Conservation (phyloP, 2,329 filamentous ascomycete species). For the Chaetomium olivaceum region DNA sequence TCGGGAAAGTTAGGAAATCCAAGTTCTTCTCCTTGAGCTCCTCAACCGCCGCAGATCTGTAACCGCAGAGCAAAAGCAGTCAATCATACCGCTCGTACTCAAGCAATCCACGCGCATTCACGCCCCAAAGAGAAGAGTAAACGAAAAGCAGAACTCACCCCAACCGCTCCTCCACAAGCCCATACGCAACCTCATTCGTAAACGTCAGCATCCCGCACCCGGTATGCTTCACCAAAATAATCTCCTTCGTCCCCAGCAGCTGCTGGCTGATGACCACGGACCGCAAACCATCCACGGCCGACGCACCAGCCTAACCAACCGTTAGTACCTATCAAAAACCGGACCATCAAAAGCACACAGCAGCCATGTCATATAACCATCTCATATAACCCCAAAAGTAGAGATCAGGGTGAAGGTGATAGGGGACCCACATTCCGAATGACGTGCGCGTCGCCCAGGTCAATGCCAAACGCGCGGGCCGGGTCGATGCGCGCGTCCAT, state of each 20-base stretch:
- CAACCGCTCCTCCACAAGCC: constrained; percentile 60
- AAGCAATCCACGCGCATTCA: background rate
- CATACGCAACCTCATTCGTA: constrained; percentile 57
- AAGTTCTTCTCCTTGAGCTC: constrained; percentile 41
- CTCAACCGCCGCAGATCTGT: constrained; percentile 26
- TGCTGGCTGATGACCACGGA: constrained; percentile 79
- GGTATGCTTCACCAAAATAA: constrained; percentile 73
- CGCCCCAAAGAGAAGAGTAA: background rate
- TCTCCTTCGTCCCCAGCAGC: constrained; percentile 72
- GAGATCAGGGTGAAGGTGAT: too few relatives aligned
- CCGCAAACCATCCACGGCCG: constrained; percentile 67
- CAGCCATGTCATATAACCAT: too few relatives aligned
- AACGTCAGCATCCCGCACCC: constrained; percentile 76
- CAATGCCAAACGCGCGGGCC: constrained; percentile 66
- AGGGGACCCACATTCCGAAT: constrained; percentile 59
- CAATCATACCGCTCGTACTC: background rate
- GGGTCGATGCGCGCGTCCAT: constrained; percentile 80
- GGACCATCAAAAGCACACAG: too few relatives aligned
- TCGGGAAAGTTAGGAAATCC: constrained; percentile 66
- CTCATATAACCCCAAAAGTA: too few relatives aligned
- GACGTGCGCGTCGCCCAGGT: constrained; percentile 75
- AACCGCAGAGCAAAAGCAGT: background rate
- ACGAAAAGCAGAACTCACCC: constrained; percentile 36
- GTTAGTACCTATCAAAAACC: too few relatives aligned
- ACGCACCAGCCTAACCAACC: constrained; percentile 56